Conservation (phyloP, 2,329 filamentous ascomycete genomes). For the Alternaria consortialis region DNA sequence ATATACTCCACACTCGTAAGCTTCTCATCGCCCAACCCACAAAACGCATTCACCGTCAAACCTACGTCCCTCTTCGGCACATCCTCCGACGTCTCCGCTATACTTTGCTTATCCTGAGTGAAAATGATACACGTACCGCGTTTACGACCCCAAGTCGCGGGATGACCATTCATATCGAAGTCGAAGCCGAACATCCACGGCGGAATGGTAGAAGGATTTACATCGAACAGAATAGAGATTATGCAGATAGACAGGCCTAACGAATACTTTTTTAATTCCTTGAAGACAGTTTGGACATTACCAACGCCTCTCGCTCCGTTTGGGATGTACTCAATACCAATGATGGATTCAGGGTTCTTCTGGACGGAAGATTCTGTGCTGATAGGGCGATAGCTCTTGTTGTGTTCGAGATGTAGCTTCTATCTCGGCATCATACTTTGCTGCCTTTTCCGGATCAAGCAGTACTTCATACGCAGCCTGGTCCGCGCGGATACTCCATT, state of each 20-base stretch:
- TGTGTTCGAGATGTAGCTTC: neutral
- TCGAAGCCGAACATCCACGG: slow-evolving; percentile 11
- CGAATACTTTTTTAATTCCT: neutral
- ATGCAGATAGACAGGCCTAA: neutral
- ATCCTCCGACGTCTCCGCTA: neutral
- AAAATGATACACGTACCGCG: slow-evolving; percentile 3
- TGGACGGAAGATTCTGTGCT: neutral
- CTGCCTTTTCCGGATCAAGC: neutral
- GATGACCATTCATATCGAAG: neutral
- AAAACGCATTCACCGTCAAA: neutral
- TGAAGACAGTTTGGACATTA: neutral
- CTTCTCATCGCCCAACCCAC: neutral
- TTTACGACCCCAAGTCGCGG: neutral
- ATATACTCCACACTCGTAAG: neutral
- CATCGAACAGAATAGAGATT: neutral
- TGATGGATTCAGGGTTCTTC: neutral
- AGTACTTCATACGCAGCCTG: neutral
- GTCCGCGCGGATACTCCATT: neutral
- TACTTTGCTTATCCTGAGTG: neutral
- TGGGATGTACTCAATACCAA: neutral
- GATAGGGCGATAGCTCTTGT: neutral
- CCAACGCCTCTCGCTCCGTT: neutral
- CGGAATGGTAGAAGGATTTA: neutral
- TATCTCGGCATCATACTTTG: neutral
- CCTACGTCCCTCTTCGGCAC: neutral